Percentiles rank a stretch among this genome's conserved stretches.
Evolutionary conservation across 139 green algal genomes (phyloP).

Genomic region (Limnomonas spitsbergensis): DNA sequence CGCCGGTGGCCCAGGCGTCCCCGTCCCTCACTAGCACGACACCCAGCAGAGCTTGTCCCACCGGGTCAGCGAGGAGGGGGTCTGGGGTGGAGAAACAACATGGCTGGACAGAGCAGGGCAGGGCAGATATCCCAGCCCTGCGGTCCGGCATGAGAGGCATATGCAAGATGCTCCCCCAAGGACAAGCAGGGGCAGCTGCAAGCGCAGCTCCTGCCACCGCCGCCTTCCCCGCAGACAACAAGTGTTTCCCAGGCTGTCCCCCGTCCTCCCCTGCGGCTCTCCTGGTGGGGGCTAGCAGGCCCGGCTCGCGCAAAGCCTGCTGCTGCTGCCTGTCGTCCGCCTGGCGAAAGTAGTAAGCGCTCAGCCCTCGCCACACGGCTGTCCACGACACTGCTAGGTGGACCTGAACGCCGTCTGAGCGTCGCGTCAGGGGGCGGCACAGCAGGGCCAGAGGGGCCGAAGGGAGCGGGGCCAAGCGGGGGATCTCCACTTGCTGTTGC

Average conservation of each 20-base stretch:
- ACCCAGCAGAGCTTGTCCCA: not conserved
- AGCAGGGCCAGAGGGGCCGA: not conserved
- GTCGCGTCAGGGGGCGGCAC: not conserved
- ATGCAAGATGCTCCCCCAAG: no score
- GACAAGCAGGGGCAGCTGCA: no score
- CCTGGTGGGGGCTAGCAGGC: not conserved
- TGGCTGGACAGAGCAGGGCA: not conserved
- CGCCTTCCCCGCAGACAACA: no score
- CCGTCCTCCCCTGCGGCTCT: no score
- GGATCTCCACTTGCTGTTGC: not conserved
- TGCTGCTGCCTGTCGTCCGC: constrained; percentile 1
- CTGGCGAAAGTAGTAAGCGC: not conserved
- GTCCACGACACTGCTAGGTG: not conserved
- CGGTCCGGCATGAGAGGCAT: no score
- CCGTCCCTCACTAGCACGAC: constrained; percentile 38
- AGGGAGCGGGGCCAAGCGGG: not conserved
- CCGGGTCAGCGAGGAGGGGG: not conserved
- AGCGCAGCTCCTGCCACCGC: constrained; percentile 11
- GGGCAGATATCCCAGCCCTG: not conserved
- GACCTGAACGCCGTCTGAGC: not conserved
- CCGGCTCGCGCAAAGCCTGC: not conserved
- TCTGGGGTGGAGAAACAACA: not conserved
- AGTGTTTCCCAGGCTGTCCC: no score
- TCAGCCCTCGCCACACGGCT: not conserved
- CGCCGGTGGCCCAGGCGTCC: constrained; percentile 62